Evolutionary conservation across 108 stramenopile species (phyloP).

Genomic region (Conticribra guillardii): DNA sequence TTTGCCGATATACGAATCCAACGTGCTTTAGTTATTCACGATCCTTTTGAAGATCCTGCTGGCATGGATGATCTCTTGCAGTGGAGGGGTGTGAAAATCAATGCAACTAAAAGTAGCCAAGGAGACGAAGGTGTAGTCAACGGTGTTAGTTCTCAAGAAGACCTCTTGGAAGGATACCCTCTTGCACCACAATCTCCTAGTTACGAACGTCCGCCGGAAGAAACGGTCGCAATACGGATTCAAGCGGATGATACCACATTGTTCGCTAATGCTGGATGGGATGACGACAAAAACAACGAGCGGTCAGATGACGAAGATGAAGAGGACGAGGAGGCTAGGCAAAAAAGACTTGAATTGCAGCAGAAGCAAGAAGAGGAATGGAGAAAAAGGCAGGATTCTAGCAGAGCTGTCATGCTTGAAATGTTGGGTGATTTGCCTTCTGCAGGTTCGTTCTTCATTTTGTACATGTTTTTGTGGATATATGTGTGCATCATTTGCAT

Average conservation of each 20-base stretch:
- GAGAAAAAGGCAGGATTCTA: slow-evolving; percentile 35
- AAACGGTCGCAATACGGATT: slow-evolving; percentile 74
- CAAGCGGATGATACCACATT: slow-evolving; percentile 59
- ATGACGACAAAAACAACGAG: slow-evolving; percentile 45
- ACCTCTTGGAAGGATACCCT: slow-evolving; percentile 30
- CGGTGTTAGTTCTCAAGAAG: slow-evolving; percentile 6
- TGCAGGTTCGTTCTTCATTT: slow-evolving; percentile 21
- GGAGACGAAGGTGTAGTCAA: no score
- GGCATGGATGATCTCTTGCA: slow-evolving; percentile 64
- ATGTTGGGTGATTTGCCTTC: slow-evolving; percentile 94
- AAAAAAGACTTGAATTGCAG: slow-evolving; percentile 38
- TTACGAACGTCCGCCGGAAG: slow-evolving; percentile 84
- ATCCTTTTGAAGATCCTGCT: slow-evolving; percentile 88
- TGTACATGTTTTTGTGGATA: no score
- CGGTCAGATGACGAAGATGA: slow-evolving; percentile 52
- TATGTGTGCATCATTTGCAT: no score
- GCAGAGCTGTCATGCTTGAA: slow-evolving; percentile 96
- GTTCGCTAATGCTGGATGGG: slow-evolving; percentile 50
- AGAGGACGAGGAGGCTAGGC: slow-evolving; percentile 36
- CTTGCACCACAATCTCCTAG: slow-evolving; percentile 64
- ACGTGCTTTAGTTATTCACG: slow-evolving; percentile 90
- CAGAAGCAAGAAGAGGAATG: slow-evolving; percentile 80
- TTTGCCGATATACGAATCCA: slow-evolving; percentile 95
- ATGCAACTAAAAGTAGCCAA: no score
- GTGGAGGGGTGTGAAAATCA: slow-evolving; percentile 42